A percentile compares a stretch with the other conserved stretches of the same genome.
phyloP scores from a whole-genome alignment of 345 rosid species.

The Linum usitatissimum region DNA sequence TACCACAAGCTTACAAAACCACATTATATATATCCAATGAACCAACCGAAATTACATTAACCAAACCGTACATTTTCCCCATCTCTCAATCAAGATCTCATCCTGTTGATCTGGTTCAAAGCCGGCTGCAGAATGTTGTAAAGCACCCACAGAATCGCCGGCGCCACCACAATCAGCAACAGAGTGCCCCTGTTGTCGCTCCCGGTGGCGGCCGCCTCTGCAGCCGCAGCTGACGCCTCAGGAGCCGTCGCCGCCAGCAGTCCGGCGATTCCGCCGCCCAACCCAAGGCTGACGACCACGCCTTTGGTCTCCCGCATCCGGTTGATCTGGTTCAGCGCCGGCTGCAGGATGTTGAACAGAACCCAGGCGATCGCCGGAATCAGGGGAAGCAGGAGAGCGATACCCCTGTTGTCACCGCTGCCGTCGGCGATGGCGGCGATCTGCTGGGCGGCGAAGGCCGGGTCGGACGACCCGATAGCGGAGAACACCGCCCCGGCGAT shows the following conservation, averaged over 20 bases:
- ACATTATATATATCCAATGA: too few relatives aligned
- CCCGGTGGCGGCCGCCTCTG: constrained; percentile 32
- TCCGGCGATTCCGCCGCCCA: constrained; percentile 70
- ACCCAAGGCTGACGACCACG: constrained; percentile 55
- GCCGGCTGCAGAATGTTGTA: constrained; percentile 94
- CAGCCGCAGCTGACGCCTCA: constrained; percentile 38
- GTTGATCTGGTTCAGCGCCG: constrained; percentile 82
- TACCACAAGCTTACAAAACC: too few relatives aligned
- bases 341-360: constrained; percentile 85
- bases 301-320: constrained; percentile 62
- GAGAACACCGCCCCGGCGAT: constrained; percentile 83
- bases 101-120: constrained; percentile 79
- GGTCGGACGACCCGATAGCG: constrained; percentile 45
- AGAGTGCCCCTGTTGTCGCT: constrained; percentile 76
- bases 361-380: constrained; percentile 89
- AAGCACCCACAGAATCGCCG: constrained; percentile 86
- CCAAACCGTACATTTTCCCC: not conserved
- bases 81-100: constrained; percentile 45
- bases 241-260: constrained; percentile 39
- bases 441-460: constrained; percentile 85
- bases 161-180: constrained; percentile 67
- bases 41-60: too few relatives aligned
- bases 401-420: constrained; percentile 78
- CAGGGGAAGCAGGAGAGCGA: constrained; percentile 70
- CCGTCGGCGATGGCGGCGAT: constrained; percentile 61